Evolutionary conservation across 306 rosid species (phyloP), one percentile per base, ranked within the genome.

Genomic region (Myrica gale): DNA sequence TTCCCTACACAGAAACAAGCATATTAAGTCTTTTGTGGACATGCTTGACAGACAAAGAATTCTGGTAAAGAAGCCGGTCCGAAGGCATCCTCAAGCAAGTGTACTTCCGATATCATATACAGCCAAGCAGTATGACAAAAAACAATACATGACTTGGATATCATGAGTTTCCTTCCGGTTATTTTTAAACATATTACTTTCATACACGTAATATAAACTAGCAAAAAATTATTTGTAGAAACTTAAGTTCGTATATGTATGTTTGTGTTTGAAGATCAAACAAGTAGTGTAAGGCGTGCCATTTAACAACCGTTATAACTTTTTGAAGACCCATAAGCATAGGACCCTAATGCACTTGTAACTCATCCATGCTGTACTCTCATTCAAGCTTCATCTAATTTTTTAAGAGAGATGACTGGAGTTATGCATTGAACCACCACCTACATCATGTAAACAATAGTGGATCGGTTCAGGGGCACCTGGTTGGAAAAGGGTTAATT

Each of bases 1-100:
- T 96, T 96, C 82, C 99, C 99, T 96, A 75, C 77, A 79, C 78
- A 72, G 39, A 83, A 71, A 62, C 65, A 77, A 55, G 73, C 61
- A 74, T 46, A 70, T 74, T 70, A 55, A 79, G 45, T 72, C 44
- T 74, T 53, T 69, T 0, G 68, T 54, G 46, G 37, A 26, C 44
- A 46, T 7, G 47, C 66, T 48, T 62, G 72, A 73, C 26, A 42
- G 21, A 71, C 58, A 71, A 80, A 55, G 43, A 73, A 66, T 57
- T 78, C 72, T 72, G 37, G 51, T 39, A 8, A 54, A 16, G 39
- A 74, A 76, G 47, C 61, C 37, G 37, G 37, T 32, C 37, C 37
- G 37, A 32, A 32, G 37, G 37, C 37, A 32, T 32, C 3, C 37
- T 21, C 3, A 43, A 46, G 41, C 13, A 39, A 70, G 17, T 65